phyloP scores from a whole-genome alignment of 768 basidiomycete species.

The Pleurotus giganteus region DNA sequence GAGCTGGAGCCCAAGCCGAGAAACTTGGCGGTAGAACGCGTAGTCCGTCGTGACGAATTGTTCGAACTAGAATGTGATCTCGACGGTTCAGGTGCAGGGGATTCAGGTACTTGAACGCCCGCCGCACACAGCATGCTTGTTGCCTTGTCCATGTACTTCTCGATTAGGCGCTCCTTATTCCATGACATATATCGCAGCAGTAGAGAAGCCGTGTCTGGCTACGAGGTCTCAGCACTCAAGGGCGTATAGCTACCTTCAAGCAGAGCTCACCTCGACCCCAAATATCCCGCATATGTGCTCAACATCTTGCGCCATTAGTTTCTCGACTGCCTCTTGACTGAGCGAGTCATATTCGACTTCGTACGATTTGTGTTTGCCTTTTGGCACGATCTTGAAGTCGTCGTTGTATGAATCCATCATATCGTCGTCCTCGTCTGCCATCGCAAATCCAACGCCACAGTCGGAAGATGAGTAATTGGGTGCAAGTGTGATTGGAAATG shows the following conservation, averaged over 20 bases:
- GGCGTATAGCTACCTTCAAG: conserved; percentile 7
- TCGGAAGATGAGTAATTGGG: conserved; percentile 8
- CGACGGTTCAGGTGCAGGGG: conserved; percentile 31
- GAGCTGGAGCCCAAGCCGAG: conserved; percentile 30
- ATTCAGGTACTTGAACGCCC: conserved; percentile 54
- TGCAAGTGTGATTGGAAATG: not conserved
- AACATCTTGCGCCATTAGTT: conserved; percentile 72
- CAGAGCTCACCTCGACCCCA: conserved; percentile 76
- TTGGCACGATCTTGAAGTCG: conserved; percentile 57
- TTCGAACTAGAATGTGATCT: conserved; percentile 20
- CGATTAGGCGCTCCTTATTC: conserved; percentile 96
- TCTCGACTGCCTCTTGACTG: conserved; percentile 69
- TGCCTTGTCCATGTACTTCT: conserved; percentile 96
- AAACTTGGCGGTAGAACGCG: conserved; percentile 37
- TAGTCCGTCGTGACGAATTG: conserved; percentile 28
- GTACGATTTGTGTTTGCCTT: conserved; percentile 66
- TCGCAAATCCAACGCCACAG: conserved; percentile 10
- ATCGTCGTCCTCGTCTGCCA: conserved; percentile 47
- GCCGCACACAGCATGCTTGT: conserved; percentile 68
- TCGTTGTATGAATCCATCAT: conserved; percentile 66
- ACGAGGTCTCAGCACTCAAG: conserved; percentile 8
- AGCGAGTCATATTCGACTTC: conserved; percentile 85
- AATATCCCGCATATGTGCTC: conserved; percentile 88
- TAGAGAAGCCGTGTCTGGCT: conserved; percentile 71
- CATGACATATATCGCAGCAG: conserved; percentile 83